Base-by-base conservation (phyloP, 2,329 filamentous ascomycete genomes). In the Colletotrichum chlorophyti region DNA sequence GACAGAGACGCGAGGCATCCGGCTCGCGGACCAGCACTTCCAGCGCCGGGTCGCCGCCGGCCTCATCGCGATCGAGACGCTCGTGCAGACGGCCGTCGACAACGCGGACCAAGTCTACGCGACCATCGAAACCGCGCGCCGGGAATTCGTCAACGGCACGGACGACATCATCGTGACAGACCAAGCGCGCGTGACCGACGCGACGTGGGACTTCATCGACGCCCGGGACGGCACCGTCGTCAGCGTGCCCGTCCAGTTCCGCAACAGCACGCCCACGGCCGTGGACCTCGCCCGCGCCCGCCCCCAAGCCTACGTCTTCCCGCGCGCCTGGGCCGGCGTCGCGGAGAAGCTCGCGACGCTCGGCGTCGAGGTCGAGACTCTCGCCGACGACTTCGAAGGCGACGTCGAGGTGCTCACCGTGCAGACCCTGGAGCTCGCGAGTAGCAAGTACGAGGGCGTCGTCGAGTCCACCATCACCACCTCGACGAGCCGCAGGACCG, bases 1-100 rank as follows among this genome's bases (percentile, higher is more conserved):
- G 5, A 63, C 62, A 1, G 70, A 72, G 40, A 71, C 66, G 9
- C 61, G 70, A 32, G 70, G 70, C 0, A 70, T 71, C 5, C 49
- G 65, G 1, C 65, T 71, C 2, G 70, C 61, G 1, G 60, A 69
- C 35, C 68, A 72, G 26, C 64, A 72, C 32, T 72, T 68, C 12
- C 68, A 69, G 21, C 65, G 70, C 1, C 63, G 70, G 19, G 66
- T 68, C 0, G 68, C 67, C 0, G 62, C 68, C 1, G 70, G 65
- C 0, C 34, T 71, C 0, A 61, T 63, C 2, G 68, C 70, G 49
- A 60, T 66, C 1, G 61, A 62, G 15, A 50, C 67, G 0, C 62
- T 70, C 11, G 52, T 72, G 1, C 66, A 72, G 12, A 71, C 69
- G 0, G 66, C 69, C 7, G 66, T 63, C 5, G 66, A 67, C 21